phyloP scores from a whole-genome alignment of 2,329 filamentous ascomycete species.

The Xylogone sp. region DNA sequence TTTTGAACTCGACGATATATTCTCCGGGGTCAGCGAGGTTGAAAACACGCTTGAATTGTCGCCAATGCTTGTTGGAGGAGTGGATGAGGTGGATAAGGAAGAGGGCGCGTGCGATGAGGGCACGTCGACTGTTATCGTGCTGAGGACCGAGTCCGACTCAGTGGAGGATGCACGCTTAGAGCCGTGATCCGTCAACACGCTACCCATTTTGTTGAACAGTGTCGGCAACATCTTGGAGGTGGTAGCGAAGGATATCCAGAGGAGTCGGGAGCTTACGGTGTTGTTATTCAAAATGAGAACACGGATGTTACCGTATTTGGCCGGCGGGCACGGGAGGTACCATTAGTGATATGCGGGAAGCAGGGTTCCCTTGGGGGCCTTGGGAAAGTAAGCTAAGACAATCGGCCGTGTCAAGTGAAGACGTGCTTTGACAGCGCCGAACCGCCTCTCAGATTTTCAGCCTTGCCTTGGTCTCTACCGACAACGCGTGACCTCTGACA shows the following conservation, averaged over 20 bases:
- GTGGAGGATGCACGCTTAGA: slow-evolving; percentile 18
- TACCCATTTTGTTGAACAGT: not conserved
- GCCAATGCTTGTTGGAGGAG: slow-evolving; percentile 63
- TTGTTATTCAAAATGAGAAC: not conserved
- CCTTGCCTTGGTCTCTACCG: too few relatives aligned
- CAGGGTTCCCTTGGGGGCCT: not conserved
- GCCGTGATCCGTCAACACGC: not conserved
- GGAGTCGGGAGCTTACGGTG: not conserved
- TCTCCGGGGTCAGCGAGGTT: slow-evolving; percentile 30
- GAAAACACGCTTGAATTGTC: slow-evolving; percentile 58
- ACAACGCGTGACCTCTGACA: too few relatives aligned
- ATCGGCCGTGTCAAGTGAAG: not conserved
- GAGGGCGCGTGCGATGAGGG: slow-evolving; percentile 21
- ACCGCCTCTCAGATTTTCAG: not conserved
- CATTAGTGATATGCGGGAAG: not conserved
- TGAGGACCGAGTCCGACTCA: slow-evolving; percentile 20
- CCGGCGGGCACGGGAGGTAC: not conserved
- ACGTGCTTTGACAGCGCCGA: not conserved
- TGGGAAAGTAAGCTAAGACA: not conserved
- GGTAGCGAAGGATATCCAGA: not conserved
- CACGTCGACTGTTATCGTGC: slow-evolving; percentile 22
- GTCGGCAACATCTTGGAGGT: not conserved
- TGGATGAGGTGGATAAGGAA: slow-evolving; percentile 38
- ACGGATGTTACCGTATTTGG: not conserved
- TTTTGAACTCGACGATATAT: slow-evolving; percentile 4